Base-by-base conservation (phyloP, 1,284 basidiomycete genomes). In the Boletus albobrunnescens region DNA sequence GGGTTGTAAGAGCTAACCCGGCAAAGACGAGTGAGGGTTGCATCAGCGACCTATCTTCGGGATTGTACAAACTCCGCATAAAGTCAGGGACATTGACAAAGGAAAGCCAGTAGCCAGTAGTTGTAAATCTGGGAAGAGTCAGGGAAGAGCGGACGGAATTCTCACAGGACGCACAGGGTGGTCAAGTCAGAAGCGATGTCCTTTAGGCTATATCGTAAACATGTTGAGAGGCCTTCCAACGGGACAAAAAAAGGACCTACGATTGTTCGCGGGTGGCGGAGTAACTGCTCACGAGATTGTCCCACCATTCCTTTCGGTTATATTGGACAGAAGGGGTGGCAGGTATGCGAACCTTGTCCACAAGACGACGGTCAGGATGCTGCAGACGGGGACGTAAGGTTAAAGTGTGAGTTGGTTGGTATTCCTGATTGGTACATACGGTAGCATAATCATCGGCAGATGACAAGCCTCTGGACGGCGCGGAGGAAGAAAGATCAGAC, bases 1-100 rank as follows among this genome's bases (percentile, higher is more conserved):
- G 73, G 10, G 74, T 81, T 0, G 85, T 79, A 58, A 88, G 76
- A 1, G 85, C 86, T 30, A 88, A 73, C 12, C 77, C 76, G 3
- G 84, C 74, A 39, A 81, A 73, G 36, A 89, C 73, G 44, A 90
- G 75, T 3, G 82, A 72, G 6, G 87, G 85, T 56, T 87, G 86
- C 53, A 87, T 79, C 14, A 65, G 65, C 9, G 72, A 59, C 23
- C 81, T 73, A 19, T 73, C 67, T 8, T 73, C 70, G 2, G 76
- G 72, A 54, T 76, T 69, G 52, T 68, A 72, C 38, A 89, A 68
- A 44, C 71, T 75, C 47, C 72, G 72, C 51, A 79, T 61, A 54
- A 88, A 77, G 44, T 73, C 69, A 9, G 71, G 64, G 11, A 78
- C 58, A 59, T 85, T 78, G 54, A 87, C 67, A 63, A 87, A 87